Conservation (phyloP, 768 basidiomycete genomes). For the Psilocybe tampanensis region DNA sequence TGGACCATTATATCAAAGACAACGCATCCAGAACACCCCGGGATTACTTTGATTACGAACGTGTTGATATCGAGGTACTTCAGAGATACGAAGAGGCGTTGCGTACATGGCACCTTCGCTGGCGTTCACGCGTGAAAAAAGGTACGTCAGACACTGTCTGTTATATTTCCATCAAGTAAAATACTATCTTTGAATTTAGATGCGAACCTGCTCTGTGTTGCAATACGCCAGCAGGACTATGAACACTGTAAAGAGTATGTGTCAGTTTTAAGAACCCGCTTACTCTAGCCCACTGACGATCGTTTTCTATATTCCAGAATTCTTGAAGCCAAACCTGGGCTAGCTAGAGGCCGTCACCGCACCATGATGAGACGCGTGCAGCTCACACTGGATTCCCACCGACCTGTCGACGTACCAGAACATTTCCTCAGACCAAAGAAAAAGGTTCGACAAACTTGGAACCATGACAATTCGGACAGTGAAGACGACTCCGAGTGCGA, state of each 20-base stretch:
- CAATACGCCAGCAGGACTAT: background rate
- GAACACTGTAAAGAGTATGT: conserved; percentile 7
- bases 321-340: too few relatives aligned
- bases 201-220: background rate
- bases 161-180: background rate
- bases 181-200: background rate
- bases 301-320: too few relatives aligned
- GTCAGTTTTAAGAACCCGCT: too few relatives aligned
- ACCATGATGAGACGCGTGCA: too few relatives aligned
- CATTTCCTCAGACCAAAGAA: too few relatives aligned
- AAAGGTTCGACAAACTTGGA: background rate
- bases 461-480: background rate
- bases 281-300: too few relatives aligned
- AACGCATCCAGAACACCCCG: background rate
- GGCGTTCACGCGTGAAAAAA: background rate
- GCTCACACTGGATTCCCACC: too few relatives aligned
- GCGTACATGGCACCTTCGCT: background rate
- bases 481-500: background rate
- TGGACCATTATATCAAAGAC: background rate
- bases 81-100: background rate
- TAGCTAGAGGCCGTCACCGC: too few relatives aligned
- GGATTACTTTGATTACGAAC: background rate
- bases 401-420: too few relatives aligned
- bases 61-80: background rate
- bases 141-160: background rate